Evolutionary conservation across 768 basidiomycete genomes (phyloP), one percentile per base, ranked within the genome.

Genomic region (Omphalotus guepiniiformis): DNA sequence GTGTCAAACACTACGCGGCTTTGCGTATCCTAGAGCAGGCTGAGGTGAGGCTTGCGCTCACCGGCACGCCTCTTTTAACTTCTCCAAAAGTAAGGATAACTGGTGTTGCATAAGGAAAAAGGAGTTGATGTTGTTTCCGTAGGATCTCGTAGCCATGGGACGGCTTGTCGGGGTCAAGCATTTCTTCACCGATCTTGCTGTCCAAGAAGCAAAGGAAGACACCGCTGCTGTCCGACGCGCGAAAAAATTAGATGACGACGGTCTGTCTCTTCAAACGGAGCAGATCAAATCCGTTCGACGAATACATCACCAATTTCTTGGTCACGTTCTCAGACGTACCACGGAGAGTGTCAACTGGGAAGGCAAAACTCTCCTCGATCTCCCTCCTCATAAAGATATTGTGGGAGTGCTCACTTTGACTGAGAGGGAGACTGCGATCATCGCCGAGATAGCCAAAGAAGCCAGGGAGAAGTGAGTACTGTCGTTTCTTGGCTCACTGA

Each of bases 31-130:
- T 53, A 1, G 46, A 58, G 23, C 51, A 54, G 6, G 43, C 47
- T 0, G 6, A 2, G 0, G 25, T 62, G 0, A 38, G 51, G 1
- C 4, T 63, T 0, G 27, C 48, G 2, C 42, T 61, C 30, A 62
- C 61, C 0, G 62, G 57, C 0, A 65, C 63, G 0, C 61, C 62
- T 1, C 51, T 65, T 15, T 51, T 59, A 6, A 63, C 59, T 1
- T 50, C 54, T 2, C 52, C 55, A 0, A 63, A 56, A 51, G 63
- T 63, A 35, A 35, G 52, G 28, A 6, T 4, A 9, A n/a, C 6
- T 15, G 19, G 27, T 47, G 21, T 22, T 13, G 15, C 21, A 32
- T 34, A 28, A 1, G 2, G 23, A 21, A n/a, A 3, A 22, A 34
- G 16, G 11, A 16, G 16, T 5, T 19, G 4, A 30, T 29, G 9